Evolutionary conservation across 768 basidiomycete genomes (phyloP).

Genomic region (Phlegmacium glaucopus): DNA sequence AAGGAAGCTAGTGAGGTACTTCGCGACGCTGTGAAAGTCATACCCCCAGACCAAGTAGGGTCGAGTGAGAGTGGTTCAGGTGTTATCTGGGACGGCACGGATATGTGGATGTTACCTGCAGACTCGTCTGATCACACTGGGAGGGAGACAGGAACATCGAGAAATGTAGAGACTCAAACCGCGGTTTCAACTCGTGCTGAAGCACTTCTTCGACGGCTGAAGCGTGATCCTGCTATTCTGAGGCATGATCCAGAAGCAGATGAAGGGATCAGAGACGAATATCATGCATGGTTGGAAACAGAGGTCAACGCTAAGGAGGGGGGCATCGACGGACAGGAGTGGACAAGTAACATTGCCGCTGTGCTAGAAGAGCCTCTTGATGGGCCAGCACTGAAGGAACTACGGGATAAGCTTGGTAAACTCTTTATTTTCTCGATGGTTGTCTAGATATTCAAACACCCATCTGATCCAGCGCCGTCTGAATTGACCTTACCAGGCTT

Average conservation of each 20-base stretch:
- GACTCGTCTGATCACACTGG: conserved; percentile 17
- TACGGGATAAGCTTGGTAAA: conserved; percentile 58
- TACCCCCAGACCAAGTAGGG: conserved; percentile 68
- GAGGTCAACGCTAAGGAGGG: conserved; percentile 52
- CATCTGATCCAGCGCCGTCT: conserved; percentile 55
- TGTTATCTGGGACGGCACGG: conserved; percentile 79
- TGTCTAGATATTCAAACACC: neutral
- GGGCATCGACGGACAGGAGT: conserved; percentile 55
- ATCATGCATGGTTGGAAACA: conserved; percentile 51
- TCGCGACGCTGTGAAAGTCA: conserved; percentile 86
- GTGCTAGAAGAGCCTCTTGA: conserved; percentile 50
- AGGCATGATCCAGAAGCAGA: conserved; percentile 73
- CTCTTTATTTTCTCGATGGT: conserved; percentile 5
- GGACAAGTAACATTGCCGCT: conserved; percentile 47
- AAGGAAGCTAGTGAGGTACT: conserved; percentile 81
- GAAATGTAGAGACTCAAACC: conserved; percentile 40
- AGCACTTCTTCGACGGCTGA: conserved; percentile 67
- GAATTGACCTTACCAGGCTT: conserved; percentile 62
- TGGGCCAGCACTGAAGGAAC: conserved; percentile 48
- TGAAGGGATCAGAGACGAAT: conserved; percentile 48
- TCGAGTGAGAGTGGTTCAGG: conserved; percentile 26
- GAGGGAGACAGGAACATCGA: conserved; percentile 24
- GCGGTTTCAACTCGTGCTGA: conserved; percentile 75
- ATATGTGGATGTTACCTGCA: conserved; percentile 77
- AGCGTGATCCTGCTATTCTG: conserved; percentile 72